These are phyloP conservation scores for Eustoma russellianum DNA, from an alignment of 257 asterid species.

Conservation along the genomic window DNA sequence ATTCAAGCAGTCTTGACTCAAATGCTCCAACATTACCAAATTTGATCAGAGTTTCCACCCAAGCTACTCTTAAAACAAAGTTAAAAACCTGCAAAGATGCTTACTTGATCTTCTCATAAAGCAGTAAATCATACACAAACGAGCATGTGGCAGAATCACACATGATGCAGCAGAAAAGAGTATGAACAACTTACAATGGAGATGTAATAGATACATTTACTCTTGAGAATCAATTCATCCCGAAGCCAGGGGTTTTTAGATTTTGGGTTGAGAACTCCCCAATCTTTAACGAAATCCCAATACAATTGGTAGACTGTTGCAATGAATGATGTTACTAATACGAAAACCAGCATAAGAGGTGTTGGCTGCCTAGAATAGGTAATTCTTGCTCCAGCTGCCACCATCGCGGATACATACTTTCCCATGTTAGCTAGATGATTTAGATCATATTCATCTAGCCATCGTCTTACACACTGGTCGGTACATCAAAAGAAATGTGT, in stretches of 20 bases:
- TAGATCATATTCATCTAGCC: conserved; percentile 61
- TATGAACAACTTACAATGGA: conserved; percentile 62
- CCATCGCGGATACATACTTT: conserved; percentile 96
- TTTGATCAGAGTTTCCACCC: conserved; percentile 74
- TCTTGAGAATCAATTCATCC: conserved; percentile 70
- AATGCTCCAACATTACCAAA: conserved; percentile 47
- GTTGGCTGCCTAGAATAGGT: conserved; percentile 59
- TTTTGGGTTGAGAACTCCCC: conserved; percentile 68
- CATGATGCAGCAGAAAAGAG: background rate
- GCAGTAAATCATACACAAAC: no score
- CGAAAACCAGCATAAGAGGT: conserved; percentile 44
- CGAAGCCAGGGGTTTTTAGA: conserved; percentile 71
- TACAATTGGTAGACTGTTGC: conserved; percentile 86
- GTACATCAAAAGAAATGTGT: background rate
- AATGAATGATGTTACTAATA: conserved; percentile 54
- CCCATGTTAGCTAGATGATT: conserved; percentile 82
- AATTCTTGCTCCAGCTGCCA: conserved; percentile 92
- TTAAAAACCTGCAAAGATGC: conserved; percentile 52
- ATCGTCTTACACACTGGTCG: conserved; percentile 73
- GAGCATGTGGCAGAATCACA: background rate
- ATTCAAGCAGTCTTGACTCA: conserved; percentile 63
- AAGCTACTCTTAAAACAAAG: conserved; percentile 67
- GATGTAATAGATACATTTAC: conserved; percentile 56
- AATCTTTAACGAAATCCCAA: conserved; percentile 94
- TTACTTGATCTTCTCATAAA: background rate